Conservation (phyloP, 2,329 filamentous ascomycete species). For the Zasmidium cellare region DNA sequence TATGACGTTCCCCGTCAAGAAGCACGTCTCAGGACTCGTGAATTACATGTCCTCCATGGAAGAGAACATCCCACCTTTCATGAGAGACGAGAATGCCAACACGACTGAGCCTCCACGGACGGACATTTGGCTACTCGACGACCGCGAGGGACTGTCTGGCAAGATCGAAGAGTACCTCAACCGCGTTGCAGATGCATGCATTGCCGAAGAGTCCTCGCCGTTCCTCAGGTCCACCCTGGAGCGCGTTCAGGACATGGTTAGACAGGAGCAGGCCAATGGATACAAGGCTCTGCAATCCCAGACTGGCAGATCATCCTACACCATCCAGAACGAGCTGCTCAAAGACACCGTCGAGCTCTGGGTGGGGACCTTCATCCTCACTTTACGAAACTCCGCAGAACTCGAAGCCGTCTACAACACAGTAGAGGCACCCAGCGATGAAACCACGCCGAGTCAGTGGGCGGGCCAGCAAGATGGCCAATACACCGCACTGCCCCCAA, state of each 20-base stretch:
- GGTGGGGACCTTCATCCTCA: slow-evolving; percentile 55
- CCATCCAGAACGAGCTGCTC: slow-evolving; percentile 47
- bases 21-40: slow-evolving; percentile 3
- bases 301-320: slow-evolving; percentile 22
- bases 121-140: slow-evolving; percentile 22
- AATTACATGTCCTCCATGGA: not conserved
- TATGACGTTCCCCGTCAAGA: slow-evolving; percentile 29
- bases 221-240: slow-evolving; percentile 54
- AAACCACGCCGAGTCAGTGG: not conserved
- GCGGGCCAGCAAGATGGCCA: not conserved
- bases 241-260: slow-evolving; percentile 25
- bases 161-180: slow-evolving; percentile 53
- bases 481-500: not conserved
- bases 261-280: slow-evolving; percentile 25
- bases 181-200: slow-evolving; percentile 32
- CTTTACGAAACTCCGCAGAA: not conserved
- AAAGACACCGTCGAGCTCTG: slow-evolving; percentile 57
- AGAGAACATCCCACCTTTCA: not conserved
- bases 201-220: slow-evolving; percentile 50
- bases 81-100: not conserved
- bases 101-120: not conserved
- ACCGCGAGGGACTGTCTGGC: slow-evolving; percentile 47
- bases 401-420: slow-evolving; percentile 36
- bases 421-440: not conserved
- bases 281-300: not conserved